Conservation (phyloP, 495 filamentous ascomycete species). For the Massariosphaeria phaeospora region DNA sequence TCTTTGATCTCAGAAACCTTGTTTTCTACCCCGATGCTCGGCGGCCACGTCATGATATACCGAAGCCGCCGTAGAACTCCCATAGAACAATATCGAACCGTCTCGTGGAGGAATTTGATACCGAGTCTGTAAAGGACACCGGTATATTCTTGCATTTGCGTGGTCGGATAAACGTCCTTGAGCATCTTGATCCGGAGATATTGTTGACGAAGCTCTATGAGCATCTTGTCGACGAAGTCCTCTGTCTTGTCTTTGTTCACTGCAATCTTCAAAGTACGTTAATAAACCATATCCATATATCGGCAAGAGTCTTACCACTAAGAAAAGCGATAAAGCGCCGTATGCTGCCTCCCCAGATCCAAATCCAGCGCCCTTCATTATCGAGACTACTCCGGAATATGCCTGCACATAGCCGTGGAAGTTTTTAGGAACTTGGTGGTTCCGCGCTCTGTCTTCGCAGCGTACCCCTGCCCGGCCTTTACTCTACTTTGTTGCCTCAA, state of each 20-base stretch:
- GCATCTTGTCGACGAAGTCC: background rate
- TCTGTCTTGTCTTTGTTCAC: conserved; percentile 8
- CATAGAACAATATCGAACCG: conserved; percentile 5
- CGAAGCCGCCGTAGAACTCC: background rate
- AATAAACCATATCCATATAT: background rate
- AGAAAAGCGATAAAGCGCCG: conserved; percentile 1
- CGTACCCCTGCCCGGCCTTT: background rate
- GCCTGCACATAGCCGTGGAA: conserved; percentile 10
- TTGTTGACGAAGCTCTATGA: background rate
- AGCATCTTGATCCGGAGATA: background rate
- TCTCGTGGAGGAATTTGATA: conserved; percentile 2
- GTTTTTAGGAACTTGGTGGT: background rate
- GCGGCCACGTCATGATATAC: background rate
- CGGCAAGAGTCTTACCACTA: background rate
- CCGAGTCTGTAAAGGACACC: conserved; percentile 1
- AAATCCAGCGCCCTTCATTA: conserved; percentile 1
- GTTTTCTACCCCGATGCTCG: background rate
- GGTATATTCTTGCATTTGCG: background rate
- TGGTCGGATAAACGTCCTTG: background rate
- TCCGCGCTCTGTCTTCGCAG: background rate
- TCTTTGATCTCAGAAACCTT: background rate
- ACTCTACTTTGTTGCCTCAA: background rate
- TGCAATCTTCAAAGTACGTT: background rate
- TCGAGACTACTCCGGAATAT: background rate
- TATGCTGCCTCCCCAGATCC: conserved; percentile 1